phyloP scores from a whole-genome alignment of 768 basidiomycete genomes.

The Megacollybia marginata region DNA sequence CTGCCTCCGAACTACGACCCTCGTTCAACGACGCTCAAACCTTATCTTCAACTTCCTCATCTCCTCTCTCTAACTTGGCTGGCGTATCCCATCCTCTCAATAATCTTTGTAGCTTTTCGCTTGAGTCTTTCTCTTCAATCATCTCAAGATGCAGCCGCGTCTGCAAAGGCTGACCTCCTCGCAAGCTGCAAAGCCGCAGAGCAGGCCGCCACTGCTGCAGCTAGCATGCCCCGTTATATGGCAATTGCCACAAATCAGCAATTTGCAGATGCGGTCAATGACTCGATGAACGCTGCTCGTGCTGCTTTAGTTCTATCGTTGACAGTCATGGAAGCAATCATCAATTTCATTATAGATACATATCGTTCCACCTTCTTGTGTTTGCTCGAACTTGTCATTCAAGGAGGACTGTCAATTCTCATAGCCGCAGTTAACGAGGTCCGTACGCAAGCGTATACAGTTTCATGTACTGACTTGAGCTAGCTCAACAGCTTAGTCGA shows the following conservation, averaged over 20 bases:
- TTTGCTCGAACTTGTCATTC: conserved; percentile 84
- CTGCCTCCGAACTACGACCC: conserved; percentile 56
- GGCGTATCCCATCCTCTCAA: conserved; percentile 83
- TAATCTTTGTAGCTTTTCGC: conserved; percentile 82
- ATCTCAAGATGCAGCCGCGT: conserved; percentile 58
- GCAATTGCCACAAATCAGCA: conserved; percentile 79
- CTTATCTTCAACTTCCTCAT: conserved; percentile 79
- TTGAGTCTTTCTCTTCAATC: conserved; percentile 67
- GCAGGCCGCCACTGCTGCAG: conserved; percentile 69
- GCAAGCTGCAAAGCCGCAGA: conserved; percentile 84
- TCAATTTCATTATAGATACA: conserved; percentile 87
- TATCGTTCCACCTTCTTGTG: conserved; percentile 94
- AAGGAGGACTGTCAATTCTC: conserved; percentile 71
- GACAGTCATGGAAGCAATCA: conserved; percentile 79
- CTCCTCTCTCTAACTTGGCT: conserved; percentile 86
- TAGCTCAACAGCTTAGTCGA: conserved; percentile 71
- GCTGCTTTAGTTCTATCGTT: conserved; percentile 65
- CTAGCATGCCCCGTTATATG: conserved; percentile 85
- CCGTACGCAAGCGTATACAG: conserved; percentile 10
- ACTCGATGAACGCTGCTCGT: conserved; percentile 68
- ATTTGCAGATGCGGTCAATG: conserved; percentile 73
- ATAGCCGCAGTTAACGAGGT: conserved; percentile 84
- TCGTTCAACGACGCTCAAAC: conserved; percentile 43
- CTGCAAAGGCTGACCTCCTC: conserved; percentile 70
- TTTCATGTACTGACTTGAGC: conserved; percentile 7